Base-by-base conservation (phyloP, 768 basidiomycete genomes). In the Leccinum boreale region DNA sequence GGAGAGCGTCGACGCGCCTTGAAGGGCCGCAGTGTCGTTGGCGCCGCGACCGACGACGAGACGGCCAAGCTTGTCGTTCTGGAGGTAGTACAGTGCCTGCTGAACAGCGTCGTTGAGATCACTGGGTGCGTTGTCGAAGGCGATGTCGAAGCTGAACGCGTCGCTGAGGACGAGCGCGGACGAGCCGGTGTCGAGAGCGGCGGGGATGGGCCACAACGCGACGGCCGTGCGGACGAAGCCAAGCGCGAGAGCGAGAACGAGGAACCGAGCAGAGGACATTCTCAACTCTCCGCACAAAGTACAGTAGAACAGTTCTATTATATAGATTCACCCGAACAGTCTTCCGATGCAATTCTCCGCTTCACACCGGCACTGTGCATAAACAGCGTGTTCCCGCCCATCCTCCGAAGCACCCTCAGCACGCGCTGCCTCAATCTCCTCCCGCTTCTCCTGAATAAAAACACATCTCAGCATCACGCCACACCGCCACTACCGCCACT, bases 281-380 rank as follows among this genome's bases (percentile, higher is more conserved):
- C 44, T 45, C 39, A 1, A 35, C 33, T 35, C 33, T 35, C 35
- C 33, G 33, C 28, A 28, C 28, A 9, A 28, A 35, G 5, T 15
- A 35, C 4, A 11, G 4, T 5, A 33, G 31, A 33, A 10, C n/a
- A 21, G 7, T 8, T 14, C 10, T 5, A 26, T 39, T 69, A 44
- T 44, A 44, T 19, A 44, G 14, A 35, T 44, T 44, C 56, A 72
- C 29, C 61, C 61, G 14, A 71, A 71, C 44, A 71, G 44, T 5
- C 62, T 64, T 19, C 84, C 82, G 57, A 72, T 78, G 63, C 85
- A 87, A 26, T 77, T 82, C 12, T 53, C 58, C 4, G 82, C 75
- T 3, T 81, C 84, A 64, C 85, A 86, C 28, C 70, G 70, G 65
- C 85, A 86, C 17, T 58, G 62, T 0, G 75, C 72, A 53, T 81